Evolutionary conservation across 1,284 basidiomycete genomes (phyloP), one percentile per base, ranked within the genome.

Genomic region (Pascua sp.): DNA sequence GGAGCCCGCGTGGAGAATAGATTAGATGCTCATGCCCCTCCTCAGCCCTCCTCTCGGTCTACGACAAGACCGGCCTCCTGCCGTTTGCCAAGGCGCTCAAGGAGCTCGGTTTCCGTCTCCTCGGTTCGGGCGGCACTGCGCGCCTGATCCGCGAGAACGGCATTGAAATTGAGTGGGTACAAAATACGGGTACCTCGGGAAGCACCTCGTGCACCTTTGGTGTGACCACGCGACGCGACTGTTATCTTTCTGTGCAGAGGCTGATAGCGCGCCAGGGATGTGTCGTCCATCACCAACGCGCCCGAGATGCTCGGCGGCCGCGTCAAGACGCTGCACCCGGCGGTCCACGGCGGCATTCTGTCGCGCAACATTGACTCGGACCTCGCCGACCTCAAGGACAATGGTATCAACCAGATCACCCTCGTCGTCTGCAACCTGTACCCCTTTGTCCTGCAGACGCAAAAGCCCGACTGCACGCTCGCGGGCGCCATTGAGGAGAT

Each of bases 231-330:
- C 24, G 24, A 32, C 24, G 3, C 42, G 40, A 48, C 50, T 24
- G 24, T 38, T 13, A n/a, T 37, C 36, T 49, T 49, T 16, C 13
- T 9, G 46, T 40, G 40, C 46, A 53, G 45, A 43, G 16, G n/a
- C 12, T 18, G 36, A 42, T 51, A n/a, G 18, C 36, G 15, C 18
- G 5, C 7, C 49, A 97, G 94, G 65, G 96, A 99, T 84, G 94
- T 99, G 47, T 92, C 93, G 17, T 90, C 93, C 71, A 90, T 98
- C 78, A 98, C 96, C 51, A 95, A 95, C 72, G 94, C 94, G 1
- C 96, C 95, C n/a, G 96, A 99, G 78, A 98, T 99, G 92, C 84
- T 99, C 13, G 94, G 95, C 55, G 96, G 96, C 45, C 84, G 96
- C 62, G 96, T 98, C 64, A 98, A 99, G 82, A 99, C 96, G 7